Evolutionary conservation across 352 stramenopile species (phyloP).

Genomic region (Blastocystis sp.): DNA sequence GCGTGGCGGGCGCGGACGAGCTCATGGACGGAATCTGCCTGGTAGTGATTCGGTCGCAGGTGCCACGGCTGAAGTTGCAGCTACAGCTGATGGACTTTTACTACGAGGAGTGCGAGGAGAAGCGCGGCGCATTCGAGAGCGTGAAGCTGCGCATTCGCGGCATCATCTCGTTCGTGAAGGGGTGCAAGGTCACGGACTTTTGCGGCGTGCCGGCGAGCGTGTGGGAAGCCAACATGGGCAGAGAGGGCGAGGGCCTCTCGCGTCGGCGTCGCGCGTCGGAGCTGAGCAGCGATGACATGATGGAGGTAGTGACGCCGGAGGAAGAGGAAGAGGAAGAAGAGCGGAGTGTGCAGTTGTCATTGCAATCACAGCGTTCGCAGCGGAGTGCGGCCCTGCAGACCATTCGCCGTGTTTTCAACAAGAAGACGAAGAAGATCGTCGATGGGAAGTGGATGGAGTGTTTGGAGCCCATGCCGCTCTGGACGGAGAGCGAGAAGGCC

Average conservation of each 20-base stretch:
- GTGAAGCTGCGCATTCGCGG: slow-evolving; percentile 56
- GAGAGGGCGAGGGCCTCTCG: not conserved
- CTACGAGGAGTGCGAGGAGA: slow-evolving; percentile 25
- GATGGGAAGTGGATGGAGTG: slow-evolving; percentile 65
- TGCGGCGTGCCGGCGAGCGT: not conserved
- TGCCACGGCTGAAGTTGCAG: slow-evolving; percentile 46
- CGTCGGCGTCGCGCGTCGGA: not conserved
- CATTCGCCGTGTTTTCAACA: slow-evolving; percentile 21
- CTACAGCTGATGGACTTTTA: slow-evolving; percentile 63
- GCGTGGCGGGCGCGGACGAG: slow-evolving; percentile 50
- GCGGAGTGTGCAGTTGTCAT: not conserved
- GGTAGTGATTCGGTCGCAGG: slow-evolving; percentile 17
- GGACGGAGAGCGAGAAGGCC: slow-evolving; percentile 1
- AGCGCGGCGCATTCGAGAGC: slow-evolving; percentile 44
- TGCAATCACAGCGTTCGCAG: not conserved
- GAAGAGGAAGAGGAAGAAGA: not conserved
- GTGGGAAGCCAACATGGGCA: slow-evolving; percentile 47
- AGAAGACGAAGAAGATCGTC: slow-evolving; percentile 68
- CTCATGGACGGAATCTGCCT: slow-evolving; percentile 62
- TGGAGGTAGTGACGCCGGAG: not conserved
- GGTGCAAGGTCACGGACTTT: slow-evolving; percentile 30
- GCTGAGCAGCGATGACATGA: slow-evolving; percentile 49
- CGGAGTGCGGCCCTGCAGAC: not conserved
- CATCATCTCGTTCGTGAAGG: slow-evolving; percentile 59
- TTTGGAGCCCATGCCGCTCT: slow-evolving; percentile 43